Base-by-base conservation (phyloP, 73 alveolate species). In the Stentor roeselii region DNA sequence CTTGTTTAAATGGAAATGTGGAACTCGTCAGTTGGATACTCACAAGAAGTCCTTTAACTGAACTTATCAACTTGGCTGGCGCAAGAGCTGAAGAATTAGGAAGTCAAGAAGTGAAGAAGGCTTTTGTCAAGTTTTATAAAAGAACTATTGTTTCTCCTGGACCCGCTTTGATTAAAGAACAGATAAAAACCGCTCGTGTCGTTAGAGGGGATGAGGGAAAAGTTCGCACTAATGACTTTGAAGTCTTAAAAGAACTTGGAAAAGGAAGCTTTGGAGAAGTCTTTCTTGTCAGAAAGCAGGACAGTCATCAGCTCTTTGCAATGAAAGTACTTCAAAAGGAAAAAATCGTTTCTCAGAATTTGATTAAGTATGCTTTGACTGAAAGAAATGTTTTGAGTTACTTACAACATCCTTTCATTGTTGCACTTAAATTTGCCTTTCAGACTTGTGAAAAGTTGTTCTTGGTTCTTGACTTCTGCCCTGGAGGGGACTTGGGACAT, bases 401-500 rank as follows among this genome's bases (percentile, higher is more conserved):
- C 76, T 82, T 89, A 60, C 87, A 91, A 76, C 88, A 89, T 83
- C 96, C 96, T 34, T 91, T 91, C 76, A 82, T 91, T 31, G 89
- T 92, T 2, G 75, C 89, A 84, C 87, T 91, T 80, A 75, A 82
- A 39, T 91, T 80, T 82, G 92, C 95, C 3, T 91, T 91, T 78
- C 95, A 91, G 86, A 91, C 87, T 40, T 76, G 82, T 3, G 89
- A 91, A 83, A 91, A 89, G 77, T 85, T 91, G 60, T 91, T 61
- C 84, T 82, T 91, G 91, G 84, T 89, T n/a, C 78, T 89, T 0
- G 93, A 91, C 74, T 91, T 84, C 86, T 86, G 83, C 90, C 88
- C 93, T n/a, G 96, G 96, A 4, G 96, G 96, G 3, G 96, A 91
- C 78, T 83, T 91, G 84, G 83, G 86, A 60, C 61, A 85, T 78